Evolutionary conservation across 1,284 basidiomycete species (phyloP).

Genomic region (Microbotryum violaceum): DNA sequence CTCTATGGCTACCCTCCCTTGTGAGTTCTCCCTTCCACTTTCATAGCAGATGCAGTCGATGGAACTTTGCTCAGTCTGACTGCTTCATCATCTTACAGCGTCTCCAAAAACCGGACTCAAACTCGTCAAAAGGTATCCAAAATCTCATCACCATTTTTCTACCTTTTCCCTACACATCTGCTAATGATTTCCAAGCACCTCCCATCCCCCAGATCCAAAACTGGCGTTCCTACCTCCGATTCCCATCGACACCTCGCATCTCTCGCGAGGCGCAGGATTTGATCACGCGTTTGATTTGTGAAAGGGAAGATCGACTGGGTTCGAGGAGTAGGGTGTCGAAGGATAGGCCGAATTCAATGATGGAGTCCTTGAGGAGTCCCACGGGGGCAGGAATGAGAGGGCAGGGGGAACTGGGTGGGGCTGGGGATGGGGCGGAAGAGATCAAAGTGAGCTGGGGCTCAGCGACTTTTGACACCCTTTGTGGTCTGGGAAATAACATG

Average conservation of each 20-base stretch:
- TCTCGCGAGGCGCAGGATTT: slow-evolving; percentile 78
- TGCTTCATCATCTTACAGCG: slow-evolving; percentile 6
- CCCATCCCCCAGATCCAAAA: slow-evolving; percentile 52
- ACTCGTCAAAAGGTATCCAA: slow-evolving; percentile 75
- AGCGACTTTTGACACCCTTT: too few species aligned
- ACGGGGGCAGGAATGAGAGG: neutral
- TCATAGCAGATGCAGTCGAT: too few species aligned
- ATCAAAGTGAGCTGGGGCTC: slow-evolving; percentile 56
- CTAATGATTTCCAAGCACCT: slow-evolving; percentile 52
- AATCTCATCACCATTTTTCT: slow-evolving; percentile 51
- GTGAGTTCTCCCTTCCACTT: too few species aligned
- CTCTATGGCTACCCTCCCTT: slow-evolving; percentile 68
- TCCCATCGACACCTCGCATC: slow-evolving; percentile 73
- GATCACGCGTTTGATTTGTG: slow-evolving; percentile 81
- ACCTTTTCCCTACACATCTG: slow-evolving; percentile 66
- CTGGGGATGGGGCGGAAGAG: slow-evolving; percentile 67
- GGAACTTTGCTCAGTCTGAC: too few species aligned
- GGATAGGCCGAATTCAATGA: slow-evolving; percentile 65
- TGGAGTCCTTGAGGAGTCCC: slow-evolving; percentile 40
- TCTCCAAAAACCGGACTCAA: slow-evolving; percentile 66
- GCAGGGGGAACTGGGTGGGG: too few species aligned
- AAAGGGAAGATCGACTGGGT: slow-evolving; percentile 86
- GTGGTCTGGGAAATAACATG: too few species aligned
- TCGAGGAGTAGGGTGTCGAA: slow-evolving; percentile 52
- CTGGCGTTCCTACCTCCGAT: slow-evolving; percentile 79